Conservation (phyloP, 768 basidiomycete genomes). For the Psilocybe subaeruginosa region DNA sequence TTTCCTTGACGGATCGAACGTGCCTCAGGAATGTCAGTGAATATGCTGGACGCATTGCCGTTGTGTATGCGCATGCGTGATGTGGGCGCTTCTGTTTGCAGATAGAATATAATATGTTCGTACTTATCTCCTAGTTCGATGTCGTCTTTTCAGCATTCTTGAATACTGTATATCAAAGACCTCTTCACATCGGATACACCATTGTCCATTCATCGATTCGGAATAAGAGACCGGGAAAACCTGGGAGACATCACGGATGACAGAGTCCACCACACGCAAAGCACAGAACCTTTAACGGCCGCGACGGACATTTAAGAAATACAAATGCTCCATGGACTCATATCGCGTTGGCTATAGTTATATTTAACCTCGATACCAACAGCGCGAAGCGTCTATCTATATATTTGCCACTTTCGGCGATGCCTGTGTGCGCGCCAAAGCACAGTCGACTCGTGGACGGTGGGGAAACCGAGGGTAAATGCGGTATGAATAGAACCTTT, state of each 20-base stretch:
- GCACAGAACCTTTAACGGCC: background rate
- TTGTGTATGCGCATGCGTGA: background rate
- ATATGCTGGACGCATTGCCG: background rate
- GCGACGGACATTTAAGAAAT: background rate
- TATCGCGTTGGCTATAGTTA: background rate
- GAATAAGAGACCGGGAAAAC: background rate
- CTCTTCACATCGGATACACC: too few relatives aligned
- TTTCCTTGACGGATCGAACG: background rate
- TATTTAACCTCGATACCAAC: background rate
- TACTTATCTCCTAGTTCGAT: too few relatives aligned
- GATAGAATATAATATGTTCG: too few relatives aligned
- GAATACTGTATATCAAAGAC: background rate
- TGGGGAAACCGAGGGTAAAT: background rate
- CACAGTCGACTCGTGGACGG: background rate
- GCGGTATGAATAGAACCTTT: background rate
- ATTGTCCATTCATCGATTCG: background rate
- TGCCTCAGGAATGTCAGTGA: background rate
- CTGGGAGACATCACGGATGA: background rate
- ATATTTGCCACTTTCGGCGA: background rate
- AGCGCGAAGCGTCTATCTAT: background rate
- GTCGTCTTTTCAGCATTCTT: background rate
- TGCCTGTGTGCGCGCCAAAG: background rate
- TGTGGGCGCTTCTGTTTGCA: too few relatives aligned
- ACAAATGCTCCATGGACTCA: background rate
- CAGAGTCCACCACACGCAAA: background rate